Percentiles rank a stretch among this genome's conserved stretches.
These are phyloP conservation scores for Usnea hakonensis DNA, from an alignment of 495 filamentous ascomycete species.

Conservation along the genomic window DNA sequence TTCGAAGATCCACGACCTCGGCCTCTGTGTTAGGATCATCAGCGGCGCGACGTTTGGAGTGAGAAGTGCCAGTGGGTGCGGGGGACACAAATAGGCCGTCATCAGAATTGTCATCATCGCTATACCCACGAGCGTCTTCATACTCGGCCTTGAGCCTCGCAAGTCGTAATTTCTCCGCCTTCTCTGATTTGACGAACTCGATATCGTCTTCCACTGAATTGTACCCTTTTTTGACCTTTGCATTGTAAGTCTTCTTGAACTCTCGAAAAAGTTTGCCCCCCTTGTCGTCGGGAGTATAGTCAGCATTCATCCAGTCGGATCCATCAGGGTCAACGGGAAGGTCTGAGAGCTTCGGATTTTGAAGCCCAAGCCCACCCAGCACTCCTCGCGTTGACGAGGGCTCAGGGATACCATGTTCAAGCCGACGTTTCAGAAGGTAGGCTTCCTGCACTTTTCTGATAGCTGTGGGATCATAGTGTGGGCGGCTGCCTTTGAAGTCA, in stretches of 20 bases:
- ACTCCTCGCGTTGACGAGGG: no score
- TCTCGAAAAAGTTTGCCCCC: neutral
- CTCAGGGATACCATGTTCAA: no score
- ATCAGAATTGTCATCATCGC: neutral
- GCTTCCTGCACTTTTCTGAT: neutral
- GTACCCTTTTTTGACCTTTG: conserved; percentile 1
- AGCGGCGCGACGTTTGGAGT: neutral
- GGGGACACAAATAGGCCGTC: neutral
- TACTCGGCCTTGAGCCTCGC: conserved; percentile 1
- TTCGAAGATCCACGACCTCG: no score
- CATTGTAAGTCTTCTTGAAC: conserved; percentile 9
- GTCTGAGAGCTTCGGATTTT: no score
- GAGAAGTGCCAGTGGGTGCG: neutral
- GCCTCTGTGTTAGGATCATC: no score
- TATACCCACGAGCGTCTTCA: neutral
- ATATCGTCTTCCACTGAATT: conserved; percentile 21
- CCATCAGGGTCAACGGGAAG: no score
- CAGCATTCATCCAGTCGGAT: conserved; percentile 2
- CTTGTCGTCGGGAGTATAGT: neutral
- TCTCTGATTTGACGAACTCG: conserved; percentile 14
- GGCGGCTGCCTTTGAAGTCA: neutral
- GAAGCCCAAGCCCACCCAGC: no score
- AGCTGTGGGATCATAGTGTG: neutral
- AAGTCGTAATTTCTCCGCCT: conserved; percentile 13
- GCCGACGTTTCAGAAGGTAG: neutral